Evolutionary conservation across 1,139 yeast species (phyloP).

Genomic region (Sugiyamaella novakii): DNA sequence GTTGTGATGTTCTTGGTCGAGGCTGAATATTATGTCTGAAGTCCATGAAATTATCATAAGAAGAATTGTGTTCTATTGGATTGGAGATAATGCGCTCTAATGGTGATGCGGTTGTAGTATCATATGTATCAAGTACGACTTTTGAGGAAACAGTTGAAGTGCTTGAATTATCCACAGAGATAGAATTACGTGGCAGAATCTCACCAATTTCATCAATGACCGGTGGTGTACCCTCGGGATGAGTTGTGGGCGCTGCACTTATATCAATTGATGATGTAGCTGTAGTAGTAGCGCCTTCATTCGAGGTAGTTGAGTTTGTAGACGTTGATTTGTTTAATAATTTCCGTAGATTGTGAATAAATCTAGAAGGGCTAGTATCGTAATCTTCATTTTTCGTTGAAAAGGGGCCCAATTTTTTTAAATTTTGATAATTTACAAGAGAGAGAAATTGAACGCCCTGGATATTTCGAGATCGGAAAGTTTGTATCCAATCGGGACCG

Average conservation of each 20-base stretch:
- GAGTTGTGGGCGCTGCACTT: too few species aligned
- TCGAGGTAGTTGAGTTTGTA: slow-evolving; percentile 22
- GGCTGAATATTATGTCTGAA: slow-evolving; percentile 8
- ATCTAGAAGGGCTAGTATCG: slow-evolving; percentile 56
- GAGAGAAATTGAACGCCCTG: slow-evolving; percentile 67
- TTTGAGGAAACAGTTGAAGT: neutral
- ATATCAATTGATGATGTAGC: neutral
- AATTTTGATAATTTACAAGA: slow-evolving; percentile 65
- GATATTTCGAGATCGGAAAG: slow-evolving; percentile 61
- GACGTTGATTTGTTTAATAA: slow-evolving; percentile 46
- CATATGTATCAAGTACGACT: neutral
- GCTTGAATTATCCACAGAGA: slow-evolving; percentile 1
- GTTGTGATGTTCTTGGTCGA: slow-evolving; percentile 13
- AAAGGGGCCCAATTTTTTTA: slow-evolving; percentile 46
- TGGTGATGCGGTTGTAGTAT: slow-evolving; percentile 5
- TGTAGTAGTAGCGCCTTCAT: slow-evolving; percentile 3
- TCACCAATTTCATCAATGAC: neutral
- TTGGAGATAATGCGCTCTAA: slow-evolving; percentile 14
- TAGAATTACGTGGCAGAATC: slow-evolving; percentile 5
- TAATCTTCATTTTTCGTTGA: slow-evolving; percentile 46
- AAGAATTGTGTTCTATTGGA: slow-evolving; percentile 8
- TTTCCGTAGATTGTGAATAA: slow-evolving; percentile 54
- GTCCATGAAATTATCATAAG: slow-evolving; percentile 16
- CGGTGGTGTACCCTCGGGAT: slow-evolving; percentile 2
- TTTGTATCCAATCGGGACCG: slow-evolving; percentile 69